phyloP scores from a whole-genome alignment of 179 eudicot species.

The Nepenthes alata region DNA sequence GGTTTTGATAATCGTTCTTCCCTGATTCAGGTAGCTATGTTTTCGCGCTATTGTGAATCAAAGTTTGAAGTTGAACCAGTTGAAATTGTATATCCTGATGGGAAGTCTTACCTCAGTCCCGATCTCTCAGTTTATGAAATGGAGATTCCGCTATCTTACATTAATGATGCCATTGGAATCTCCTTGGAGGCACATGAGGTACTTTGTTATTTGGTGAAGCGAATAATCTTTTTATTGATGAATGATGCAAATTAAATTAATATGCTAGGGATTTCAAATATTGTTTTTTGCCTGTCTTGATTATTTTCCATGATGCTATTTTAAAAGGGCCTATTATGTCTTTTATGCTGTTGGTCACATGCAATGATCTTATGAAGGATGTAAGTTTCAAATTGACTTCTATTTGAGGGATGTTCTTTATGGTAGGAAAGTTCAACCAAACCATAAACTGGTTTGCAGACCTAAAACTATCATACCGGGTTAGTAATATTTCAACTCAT shows the following conservation, averaged over 20 bases:
- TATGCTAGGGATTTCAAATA: no score
- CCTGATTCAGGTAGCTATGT: conserved; percentile 71
- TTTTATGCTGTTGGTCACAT: no score
- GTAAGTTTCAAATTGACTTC: no score
- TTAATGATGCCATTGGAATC: conserved; percentile 62
- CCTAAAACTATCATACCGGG: no score
- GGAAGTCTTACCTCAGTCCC: conserved; percentile 52
- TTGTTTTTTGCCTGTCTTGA: background rate
- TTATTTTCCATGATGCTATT: background rate
- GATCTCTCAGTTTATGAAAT: conserved; percentile 66
- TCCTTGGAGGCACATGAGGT: conserved; percentile 72
- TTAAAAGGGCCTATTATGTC: no score
- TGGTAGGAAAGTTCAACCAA: no score
- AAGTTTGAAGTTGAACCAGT: conserved; percentile 93
- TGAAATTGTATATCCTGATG: conserved; percentile 64
- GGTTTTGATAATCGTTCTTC: conserved; percentile 5
- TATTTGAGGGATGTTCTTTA: no score
- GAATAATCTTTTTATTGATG: background rate
- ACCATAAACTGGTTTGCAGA: no score
- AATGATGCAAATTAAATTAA: background rate
- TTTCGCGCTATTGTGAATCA: conserved; percentile 65
- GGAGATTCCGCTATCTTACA: conserved; percentile 73
- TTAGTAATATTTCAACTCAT: no score
- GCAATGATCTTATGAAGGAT: no score
- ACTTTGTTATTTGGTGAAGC: background rate